Percentiles rank a stretch among this genome's conserved stretches.
Evolutionary conservation across 1,284 basidiomycete species (phyloP).

Genomic region (Tylopilus sp.): DNA sequence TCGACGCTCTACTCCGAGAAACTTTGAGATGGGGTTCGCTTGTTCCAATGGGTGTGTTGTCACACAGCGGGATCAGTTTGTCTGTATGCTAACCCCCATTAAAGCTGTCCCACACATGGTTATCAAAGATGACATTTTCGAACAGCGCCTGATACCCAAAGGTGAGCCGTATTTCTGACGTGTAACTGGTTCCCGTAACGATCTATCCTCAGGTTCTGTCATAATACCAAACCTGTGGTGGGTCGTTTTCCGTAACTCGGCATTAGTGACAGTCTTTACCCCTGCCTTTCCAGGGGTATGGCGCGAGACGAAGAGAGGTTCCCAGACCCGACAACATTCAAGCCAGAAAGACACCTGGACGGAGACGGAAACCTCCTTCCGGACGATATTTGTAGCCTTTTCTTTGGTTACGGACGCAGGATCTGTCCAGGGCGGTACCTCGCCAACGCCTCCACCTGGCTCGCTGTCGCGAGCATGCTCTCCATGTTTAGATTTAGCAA

Average conservation of each 20-base stretch:
- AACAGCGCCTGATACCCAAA: slow-evolving; percentile 26
- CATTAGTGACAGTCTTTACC: neutral
- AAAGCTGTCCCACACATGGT: slow-evolving; percentile 24
- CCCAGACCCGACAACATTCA: slow-evolving; percentile 22
- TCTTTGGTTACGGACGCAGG: slow-evolving; percentile 25
- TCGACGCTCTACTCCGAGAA: slow-evolving; percentile 30
- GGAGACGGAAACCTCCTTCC: slow-evolving; percentile 16
- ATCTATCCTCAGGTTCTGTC: slow-evolving; percentile 14
- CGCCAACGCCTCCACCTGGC: slow-evolving; percentile 18
- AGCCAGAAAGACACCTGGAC: slow-evolving; percentile 24
- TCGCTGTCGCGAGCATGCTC: slow-evolving; percentile 18
- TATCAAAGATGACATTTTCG: slow-evolving; percentile 26
- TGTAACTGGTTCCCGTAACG: neutral
- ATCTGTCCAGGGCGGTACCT: slow-evolving; percentile 25
- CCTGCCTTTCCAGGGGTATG: slow-evolving; percentile 16
- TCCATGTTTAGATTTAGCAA: slow-evolving; percentile 22
- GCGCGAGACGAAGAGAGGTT: slow-evolving; percentile 22
- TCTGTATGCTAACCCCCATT: neutral
- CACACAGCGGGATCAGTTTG: neutral
- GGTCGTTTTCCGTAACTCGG: neutral
- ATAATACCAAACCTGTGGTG: slow-evolving; percentile 25
- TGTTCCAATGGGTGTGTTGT: slow-evolving; percentile 24
- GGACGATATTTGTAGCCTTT: slow-evolving; percentile 11
- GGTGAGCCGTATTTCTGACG: slow-evolving; percentile 11
- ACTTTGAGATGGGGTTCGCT: slow-evolving; percentile 24